Evolutionary conservation across 2,329 filamentous ascomycete species (phyloP).

Genomic region (Alternaria conjuncta): DNA sequence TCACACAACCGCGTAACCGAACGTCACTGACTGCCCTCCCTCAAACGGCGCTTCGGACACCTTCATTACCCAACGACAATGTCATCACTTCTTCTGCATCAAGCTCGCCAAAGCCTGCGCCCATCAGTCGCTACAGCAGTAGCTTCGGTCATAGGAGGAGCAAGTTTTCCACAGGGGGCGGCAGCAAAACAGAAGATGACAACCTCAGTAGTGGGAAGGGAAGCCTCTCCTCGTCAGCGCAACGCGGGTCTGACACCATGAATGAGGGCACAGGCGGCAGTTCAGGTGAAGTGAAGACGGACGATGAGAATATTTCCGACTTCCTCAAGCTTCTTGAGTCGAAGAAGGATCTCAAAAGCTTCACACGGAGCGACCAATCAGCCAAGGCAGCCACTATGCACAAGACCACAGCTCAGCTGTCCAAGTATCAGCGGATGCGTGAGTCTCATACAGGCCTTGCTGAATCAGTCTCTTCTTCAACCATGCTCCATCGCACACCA

Average conservation of each 20-base stretch:
- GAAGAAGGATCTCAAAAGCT: conserved; percentile 83
- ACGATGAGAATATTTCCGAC: conserved; percentile 92
- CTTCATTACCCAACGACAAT: conserved; percentile 66
- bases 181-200: conserved; percentile 74
- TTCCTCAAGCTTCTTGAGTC: conserved; percentile 89
- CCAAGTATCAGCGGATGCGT: conserved; percentile 85
- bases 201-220: conserved; percentile 81
- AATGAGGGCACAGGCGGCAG: conserved; percentile 71
- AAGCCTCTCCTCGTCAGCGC: conserved; percentile 71
- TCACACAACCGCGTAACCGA: conserved; percentile 67
- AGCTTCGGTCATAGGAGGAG: conserved; percentile 88
- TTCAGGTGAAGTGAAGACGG: conserved; percentile 72
- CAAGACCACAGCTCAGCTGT: conserved; percentile 78
- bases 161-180: conserved; percentile 76
- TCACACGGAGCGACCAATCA: conserved; percentile 68
- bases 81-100: conserved; percentile 70
- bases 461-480: conserved; percentile 90
- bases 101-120: conserved; percentile 78
- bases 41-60: conserved; percentile 73
- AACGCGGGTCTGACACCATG: conserved; percentile 80
- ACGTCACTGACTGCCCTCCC: conserved; percentile 77
- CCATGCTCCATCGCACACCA: conserved; percentile 82
- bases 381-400: conserved; percentile 72
- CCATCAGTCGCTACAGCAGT: conserved; percentile 87
- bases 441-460: conserved; percentile 89